phyloP scores from a whole-genome alignment of 805 yeast genomes.

The Torulaspora gathmanii region DNA sequence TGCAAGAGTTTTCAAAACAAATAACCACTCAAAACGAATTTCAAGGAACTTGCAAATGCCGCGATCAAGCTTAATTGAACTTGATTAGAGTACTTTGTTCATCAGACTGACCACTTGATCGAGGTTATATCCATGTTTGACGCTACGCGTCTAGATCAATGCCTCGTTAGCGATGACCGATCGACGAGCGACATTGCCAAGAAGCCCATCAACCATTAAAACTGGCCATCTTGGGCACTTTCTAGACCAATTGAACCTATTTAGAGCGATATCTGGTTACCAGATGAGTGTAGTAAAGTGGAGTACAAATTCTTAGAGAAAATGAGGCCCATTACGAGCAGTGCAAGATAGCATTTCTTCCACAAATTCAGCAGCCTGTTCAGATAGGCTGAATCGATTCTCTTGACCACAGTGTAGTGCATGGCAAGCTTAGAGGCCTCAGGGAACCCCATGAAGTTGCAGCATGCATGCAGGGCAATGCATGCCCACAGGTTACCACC shows the following conservation, averaged over 20 bases:
- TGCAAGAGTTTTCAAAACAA: neutral
- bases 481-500: constrained; percentile 33
- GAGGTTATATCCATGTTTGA: neutral
- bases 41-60: neutral
- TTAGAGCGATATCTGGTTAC: constrained; percentile 3
- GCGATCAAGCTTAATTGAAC: neutral
- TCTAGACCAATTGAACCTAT: neutral
- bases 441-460: constrained; percentile 36
- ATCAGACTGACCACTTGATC: neutral
- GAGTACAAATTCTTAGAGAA: constrained; percentile 17
- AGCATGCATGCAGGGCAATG: constrained; percentile 27
- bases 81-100: neutral
- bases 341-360: constrained; percentile 24
- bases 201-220: neutral
- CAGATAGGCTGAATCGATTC: constrained; percentile 5
- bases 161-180: constrained; percentile 1
- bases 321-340: constrained; percentile 21
- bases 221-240: constrained; percentile 1
- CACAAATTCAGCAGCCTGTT: constrained; percentile 17
- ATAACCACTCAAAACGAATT: neutral
- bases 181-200: neutral
- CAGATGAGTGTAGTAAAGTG: constrained; percentile 6
- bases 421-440: constrained; percentile 20
- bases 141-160: constrained; percentile 3
- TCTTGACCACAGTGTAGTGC: constrained; percentile 16